Evolutionary conservation across 352 stramenopile genomes (phyloP).

Genomic region (Pythium scleroteichum): DNA sequence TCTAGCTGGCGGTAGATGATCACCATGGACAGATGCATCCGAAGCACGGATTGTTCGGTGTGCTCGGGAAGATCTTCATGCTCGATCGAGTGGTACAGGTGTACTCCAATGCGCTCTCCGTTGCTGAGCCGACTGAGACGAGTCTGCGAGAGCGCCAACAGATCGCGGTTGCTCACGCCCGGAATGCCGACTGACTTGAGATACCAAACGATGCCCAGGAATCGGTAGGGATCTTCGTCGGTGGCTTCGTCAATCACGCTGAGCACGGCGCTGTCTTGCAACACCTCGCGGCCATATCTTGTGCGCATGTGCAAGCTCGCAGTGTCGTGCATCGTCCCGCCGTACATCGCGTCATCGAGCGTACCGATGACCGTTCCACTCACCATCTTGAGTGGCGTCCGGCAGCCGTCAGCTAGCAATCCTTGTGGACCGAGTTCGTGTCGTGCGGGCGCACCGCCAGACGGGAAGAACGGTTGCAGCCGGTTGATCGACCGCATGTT

Average conservation of each 20-base stretch:
- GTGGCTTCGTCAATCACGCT: conserved; percentile 43
- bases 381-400: conserved; percentile 36
- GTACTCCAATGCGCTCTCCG: conserved; percentile 59
- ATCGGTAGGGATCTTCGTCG: conserved; percentile 53
- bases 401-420: conserved; percentile 34
- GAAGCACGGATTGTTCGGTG: conserved; percentile 33
- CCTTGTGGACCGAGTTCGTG: conserved; percentile 33
- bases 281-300: conserved; percentile 42
- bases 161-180: conserved; percentile 46
- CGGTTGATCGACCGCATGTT: conserved; percentile 26
- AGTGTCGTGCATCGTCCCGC: conserved; percentile 47
- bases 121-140: conserved; percentile 40
- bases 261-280: conserved; percentile 47
- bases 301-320: conserved; percentile 39
- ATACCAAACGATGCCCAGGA: conserved; percentile 49
- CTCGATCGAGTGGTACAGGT: conserved; percentile 55
- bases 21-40: conserved; percentile 46
- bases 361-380: conserved; percentile 40
- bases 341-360: conserved; percentile 66
- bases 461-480: conserved; percentile 27
- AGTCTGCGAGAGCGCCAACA: conserved; percentile 35
- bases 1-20: conserved; percentile 47
- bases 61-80: conserved; percentile 43
- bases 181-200: conserved; percentile 31
- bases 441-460: conserved; percentile 5